Evolutionary conservation across 768 basidiomycete species (phyloP), one percentile per base, ranked within the genome.

Genomic region (Chiua virens): DNA sequence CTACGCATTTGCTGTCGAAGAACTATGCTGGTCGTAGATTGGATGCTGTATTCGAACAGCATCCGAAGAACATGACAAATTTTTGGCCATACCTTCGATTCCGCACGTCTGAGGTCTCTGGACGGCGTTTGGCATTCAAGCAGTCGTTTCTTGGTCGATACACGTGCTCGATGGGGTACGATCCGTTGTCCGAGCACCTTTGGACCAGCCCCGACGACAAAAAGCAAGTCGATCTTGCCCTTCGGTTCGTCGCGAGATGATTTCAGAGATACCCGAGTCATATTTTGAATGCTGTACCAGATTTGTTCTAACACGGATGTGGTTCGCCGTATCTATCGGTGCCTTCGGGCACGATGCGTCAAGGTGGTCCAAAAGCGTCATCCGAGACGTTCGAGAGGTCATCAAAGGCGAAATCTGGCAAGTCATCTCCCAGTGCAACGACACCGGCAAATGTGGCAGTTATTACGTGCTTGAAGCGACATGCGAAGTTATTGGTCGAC

Each of bases 61-160:
- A 79, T 56, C 65, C 77, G 15, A 66, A 51, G 20, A 74, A 71
- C 17, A 82, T 76, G 68, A 80, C 76, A 1, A 82, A 89, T 55
- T 72, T 85, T 61, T 91, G 89, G 89, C 86, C 87, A 8, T 89
- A 89, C 63, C 73, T 89, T 30, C 67, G 66, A 23, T 59, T 71
- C 20, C 79, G 87, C n/a, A 59, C 72, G 50, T 54, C 59, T 13
- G 85, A 88, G 62, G 58, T 64, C 1, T 36, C 52, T 1, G 50
- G 47, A 17, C 73, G 79, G 36, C 74, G 68, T 47, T 49, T 50
- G 4, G 55, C 58, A n/a, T 86, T 80, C 59, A 55, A 67, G 9
- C 49, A 52, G 11, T 82, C 83, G 7, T 85, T 87, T 64, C 64
- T 89, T 21, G 73, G 74, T 13, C 56, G n/a, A 43, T 61, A 56